Conservation (phyloP, 805 yeast species). For the Starmerella potacharoeniae region DNA sequence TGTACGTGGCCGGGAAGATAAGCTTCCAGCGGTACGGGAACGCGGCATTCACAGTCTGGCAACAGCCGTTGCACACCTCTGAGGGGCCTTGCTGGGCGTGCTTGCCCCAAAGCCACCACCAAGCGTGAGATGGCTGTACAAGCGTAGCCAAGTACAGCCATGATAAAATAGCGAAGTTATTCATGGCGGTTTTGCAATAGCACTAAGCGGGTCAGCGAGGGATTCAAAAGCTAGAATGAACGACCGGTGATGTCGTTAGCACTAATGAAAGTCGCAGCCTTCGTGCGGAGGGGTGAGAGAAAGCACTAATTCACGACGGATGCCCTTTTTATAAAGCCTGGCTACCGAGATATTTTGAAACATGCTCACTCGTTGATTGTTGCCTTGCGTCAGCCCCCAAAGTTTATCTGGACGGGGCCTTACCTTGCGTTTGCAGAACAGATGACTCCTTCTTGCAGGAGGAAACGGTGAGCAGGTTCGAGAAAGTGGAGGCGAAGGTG, state of each 20-base stretch:
- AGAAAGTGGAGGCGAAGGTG: no score
- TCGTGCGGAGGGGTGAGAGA: not conserved
- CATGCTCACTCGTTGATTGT: not conserved
- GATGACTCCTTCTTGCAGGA: not conserved
- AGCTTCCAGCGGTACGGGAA: slow-evolving; percentile 20
- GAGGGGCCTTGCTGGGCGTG: slow-evolving; percentile 9
- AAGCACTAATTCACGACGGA: not conserved
- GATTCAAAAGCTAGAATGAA: not conserved
- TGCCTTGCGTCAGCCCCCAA: not conserved
- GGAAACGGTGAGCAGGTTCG: no score
- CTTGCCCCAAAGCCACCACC: slow-evolving; percentile 25
- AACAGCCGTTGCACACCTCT: slow-evolving; percentile 25
- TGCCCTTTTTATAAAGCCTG: not conserved
- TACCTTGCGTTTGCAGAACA: not conserved
- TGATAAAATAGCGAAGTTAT: slow-evolving; percentile 4
- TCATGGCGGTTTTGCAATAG: not conserved
- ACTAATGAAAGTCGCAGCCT: not conserved
- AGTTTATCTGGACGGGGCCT: not conserved
- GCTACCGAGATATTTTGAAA: not conserved
- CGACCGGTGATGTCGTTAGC: no score
- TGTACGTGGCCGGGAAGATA: slow-evolving; percentile 9
- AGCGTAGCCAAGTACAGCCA: slow-evolving; percentile 15
- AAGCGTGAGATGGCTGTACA: slow-evolving; percentile 19
- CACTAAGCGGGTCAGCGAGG: not conserved
- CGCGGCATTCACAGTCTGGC: slow-evolving; percentile 22